Base-by-base conservation (phyloP, 345 rosid genomes). In the Lumnitzera racemosa region DNA sequence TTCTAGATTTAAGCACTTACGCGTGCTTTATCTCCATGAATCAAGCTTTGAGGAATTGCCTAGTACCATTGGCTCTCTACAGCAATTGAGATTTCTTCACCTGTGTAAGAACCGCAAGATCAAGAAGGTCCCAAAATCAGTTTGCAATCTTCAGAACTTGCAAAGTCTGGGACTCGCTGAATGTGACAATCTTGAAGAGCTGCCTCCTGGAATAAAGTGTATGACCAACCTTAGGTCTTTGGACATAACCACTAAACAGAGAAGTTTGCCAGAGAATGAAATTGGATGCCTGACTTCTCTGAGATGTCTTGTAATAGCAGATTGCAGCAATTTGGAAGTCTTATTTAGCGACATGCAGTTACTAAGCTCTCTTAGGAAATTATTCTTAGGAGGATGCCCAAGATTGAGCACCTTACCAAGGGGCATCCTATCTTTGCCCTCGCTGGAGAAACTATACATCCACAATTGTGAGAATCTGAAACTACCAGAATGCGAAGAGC, bases 11-110 rank as follows among this genome's bases (percentile, higher is more conserved):
- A 41, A 20, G 13, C 58, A 46, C 8, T 53, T 74, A 53, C 20
- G 61, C 20, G 49, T 62, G 25, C 50, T 71, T 10, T 46, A 65
- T 31, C 53, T 78, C 11, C 15, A 15, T 4, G 25, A 56, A 20
- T 68, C 59, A 6, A 13, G 12, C 36, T 41, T 78, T 23, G 70
- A 66, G 16, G 53, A 47, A 10, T 58, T 65, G 24, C 76, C 66
- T 2, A 54, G 15, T 15, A 53, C 56, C 3, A 55, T 65, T 20
- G 70, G 72, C 14, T 24, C 20, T 13, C 24, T 66, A 62, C 67
- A 67, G 70, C 78, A 65, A 51, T 20, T 70, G 61, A 74, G 73
- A 56, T 74, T 61, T 67, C 66, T 77, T 13, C 43, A 62, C 49
- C 27, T 72, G 24, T 41, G 25, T 2, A 5, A 15, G 0, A 56